Conservation (phyloP, 2,329 filamentous ascomycete genomes). For the Hirsutella minnesotensis region DNA sequence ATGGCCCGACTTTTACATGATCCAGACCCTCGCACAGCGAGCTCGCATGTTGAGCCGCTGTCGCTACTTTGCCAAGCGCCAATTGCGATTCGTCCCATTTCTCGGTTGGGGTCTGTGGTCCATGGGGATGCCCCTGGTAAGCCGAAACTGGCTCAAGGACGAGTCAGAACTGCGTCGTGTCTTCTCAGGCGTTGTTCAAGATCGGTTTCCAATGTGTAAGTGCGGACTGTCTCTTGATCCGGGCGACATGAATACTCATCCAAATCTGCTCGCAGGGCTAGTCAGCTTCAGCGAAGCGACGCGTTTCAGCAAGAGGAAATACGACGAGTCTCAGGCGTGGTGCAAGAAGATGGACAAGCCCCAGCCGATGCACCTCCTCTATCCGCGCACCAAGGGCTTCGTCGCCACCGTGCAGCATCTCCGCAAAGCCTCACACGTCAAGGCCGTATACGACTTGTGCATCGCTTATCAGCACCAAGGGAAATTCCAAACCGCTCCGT, state of each 20-base stretch:
- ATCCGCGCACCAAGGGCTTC: slow-evolving; percentile 50
- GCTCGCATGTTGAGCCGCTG: slow-evolving; percentile 48
- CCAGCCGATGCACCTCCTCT: slow-evolving; percentile 45
- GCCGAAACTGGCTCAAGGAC: slow-evolving; percentile 46
- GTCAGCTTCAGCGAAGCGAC: slow-evolving; percentile 55
- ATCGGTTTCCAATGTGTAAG: slow-evolving; percentile 46
- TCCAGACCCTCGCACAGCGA: slow-evolving; percentile 42
- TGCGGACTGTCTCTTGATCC: slow-evolving; percentile 2
- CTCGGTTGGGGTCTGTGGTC: slow-evolving; percentile 54
- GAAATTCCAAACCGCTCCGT: slow-evolving; percentile 32
- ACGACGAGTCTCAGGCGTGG: slow-evolving; percentile 36
- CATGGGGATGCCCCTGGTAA: slow-evolving; percentile 53
- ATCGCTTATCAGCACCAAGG: slow-evolving; percentile 37
- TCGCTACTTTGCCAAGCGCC: slow-evolving; percentile 50
- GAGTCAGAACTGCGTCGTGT: slow-evolving; percentile 42
- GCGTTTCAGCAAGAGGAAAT: slow-evolving; percentile 42
- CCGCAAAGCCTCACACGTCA: slow-evolving; percentile 35
- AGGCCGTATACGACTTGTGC: slow-evolving; percentile 43
- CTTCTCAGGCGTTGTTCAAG: slow-evolving; percentile 39
- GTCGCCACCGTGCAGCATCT: slow-evolving; percentile 46
- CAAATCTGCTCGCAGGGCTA: slow-evolving; percentile 34
- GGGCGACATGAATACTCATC: background rate
- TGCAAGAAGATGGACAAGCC: slow-evolving; percentile 36
- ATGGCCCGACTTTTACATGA: slow-evolving; percentile 54
- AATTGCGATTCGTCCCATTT: slow-evolving; percentile 46